A percentile compares a stretch with the other conserved stretches of the same genome.
phyloP scores from a whole-genome alignment of 129 eudicot genomes.

The Flaveria ramosissima region DNA sequence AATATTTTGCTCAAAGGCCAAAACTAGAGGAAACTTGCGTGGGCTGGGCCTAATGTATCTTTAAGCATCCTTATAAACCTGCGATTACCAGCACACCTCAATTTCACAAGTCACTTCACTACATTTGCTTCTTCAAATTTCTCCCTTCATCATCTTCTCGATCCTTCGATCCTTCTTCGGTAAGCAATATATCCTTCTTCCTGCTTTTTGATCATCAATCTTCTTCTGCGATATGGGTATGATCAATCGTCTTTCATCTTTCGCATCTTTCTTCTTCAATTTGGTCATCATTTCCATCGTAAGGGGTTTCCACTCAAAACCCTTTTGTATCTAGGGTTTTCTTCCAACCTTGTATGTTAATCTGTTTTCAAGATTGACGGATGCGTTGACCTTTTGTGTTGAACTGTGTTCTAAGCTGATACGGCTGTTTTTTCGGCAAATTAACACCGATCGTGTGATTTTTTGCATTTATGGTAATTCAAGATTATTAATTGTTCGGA shows the following conservation, averaged over 20 bases:
- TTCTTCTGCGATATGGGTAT: slow-evolving; percentile 19
- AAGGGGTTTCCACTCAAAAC: not conserved
- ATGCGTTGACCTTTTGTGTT: too few relatives aligned
- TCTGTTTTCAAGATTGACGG: too few relatives aligned
- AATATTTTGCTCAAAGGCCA: too few relatives aligned
- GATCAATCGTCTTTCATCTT: not conserved
- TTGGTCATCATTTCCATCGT: not conserved
- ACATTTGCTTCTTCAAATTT: slow-evolving; percentile 26
- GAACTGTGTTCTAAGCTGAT: too few relatives aligned
- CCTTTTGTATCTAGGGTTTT: slow-evolving; percentile 12
- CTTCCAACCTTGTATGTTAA: not conserved
- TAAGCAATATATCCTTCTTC: slow-evolving; percentile 21
- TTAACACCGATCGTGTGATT: not conserved
- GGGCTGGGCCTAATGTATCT: too few relatives aligned
- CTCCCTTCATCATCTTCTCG: slow-evolving; percentile 32
- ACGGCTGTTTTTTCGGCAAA: not conserved
- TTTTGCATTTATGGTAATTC: too few relatives aligned
- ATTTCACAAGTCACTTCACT: not conserved
- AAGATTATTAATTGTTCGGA: too few relatives aligned
- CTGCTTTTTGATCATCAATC: not conserved
- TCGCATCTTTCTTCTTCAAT: too few relatives aligned
- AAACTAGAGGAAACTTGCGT: too few relatives aligned
- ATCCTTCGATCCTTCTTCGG: slow-evolving; percentile 37
- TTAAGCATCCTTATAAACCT: too few relatives aligned
- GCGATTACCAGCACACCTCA: not conserved